Conservation (phyloP, 441 rosid genomes). For the Bocquillonia castaneifolia region DNA sequence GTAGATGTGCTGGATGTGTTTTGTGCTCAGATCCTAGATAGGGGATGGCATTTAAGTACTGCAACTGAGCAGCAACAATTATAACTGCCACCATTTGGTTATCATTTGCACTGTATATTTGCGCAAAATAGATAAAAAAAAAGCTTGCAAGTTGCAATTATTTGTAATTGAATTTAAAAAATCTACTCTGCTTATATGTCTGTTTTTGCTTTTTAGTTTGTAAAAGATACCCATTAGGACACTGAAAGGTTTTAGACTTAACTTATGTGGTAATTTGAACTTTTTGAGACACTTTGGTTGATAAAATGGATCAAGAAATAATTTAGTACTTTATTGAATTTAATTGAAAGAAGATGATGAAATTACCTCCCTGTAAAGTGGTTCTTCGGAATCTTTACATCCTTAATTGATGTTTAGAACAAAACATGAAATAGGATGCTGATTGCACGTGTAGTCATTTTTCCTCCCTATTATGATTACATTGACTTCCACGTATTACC, state of each 20-base stretch:
- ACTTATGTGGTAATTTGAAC: too few species aligned
- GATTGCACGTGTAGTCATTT: neutral
- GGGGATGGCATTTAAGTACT: neutral
- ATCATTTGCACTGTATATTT: neutral
- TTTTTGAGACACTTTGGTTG: too few species aligned
- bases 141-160: neutral
- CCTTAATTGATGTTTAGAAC: neutral
- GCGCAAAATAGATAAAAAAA: neutral
- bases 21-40: neutral
- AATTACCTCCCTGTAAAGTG: neutral
- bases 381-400: neutral
- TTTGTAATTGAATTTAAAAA: too few species aligned
- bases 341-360: neutral
- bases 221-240: too few species aligned
- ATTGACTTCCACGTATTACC: neutral
- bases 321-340: neutral
- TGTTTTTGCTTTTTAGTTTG: too few species aligned
- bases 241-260: too few species aligned
- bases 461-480: neutral
- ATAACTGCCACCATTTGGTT: neutral
- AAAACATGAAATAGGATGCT: neutral
- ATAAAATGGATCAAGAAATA: too few species aligned
- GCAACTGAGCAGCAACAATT: neutral
- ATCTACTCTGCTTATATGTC: too few species aligned
- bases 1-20: neutral